Conservation (phyloP, 1,139 yeast genomes). For the Magnusiomyces fungicola region DNA sequence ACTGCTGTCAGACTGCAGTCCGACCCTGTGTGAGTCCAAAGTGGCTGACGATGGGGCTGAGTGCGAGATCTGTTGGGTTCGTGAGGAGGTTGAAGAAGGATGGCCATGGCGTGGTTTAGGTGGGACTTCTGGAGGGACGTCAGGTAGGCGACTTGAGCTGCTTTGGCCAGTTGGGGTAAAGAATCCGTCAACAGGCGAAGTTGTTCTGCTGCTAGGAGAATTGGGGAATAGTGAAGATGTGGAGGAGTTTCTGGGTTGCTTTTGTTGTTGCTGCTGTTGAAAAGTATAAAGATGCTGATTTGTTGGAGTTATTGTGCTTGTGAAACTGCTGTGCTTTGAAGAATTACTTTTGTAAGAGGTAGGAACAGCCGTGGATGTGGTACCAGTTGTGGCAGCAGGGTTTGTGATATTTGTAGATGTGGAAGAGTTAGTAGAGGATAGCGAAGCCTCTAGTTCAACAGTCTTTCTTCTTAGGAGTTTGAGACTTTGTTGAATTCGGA, state of each 20-base stretch:
- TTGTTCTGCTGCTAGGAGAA: neutral
- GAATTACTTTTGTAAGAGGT: too few species aligned
- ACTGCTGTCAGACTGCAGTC: neutral
- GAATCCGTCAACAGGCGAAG: slow-evolving; percentile 5
- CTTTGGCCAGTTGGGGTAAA: slow-evolving; percentile 1
- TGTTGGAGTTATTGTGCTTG: neutral
- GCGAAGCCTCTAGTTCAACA: neutral
- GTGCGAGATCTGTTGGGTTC: neutral
- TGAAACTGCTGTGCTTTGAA: slow-evolving; percentile 2
- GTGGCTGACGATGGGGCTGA: slow-evolving; percentile 4
- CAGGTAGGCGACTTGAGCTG: neutral
- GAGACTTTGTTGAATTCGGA: slow-evolving; percentile 51
- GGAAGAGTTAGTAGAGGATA: neutral
- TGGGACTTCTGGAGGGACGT: neutral
- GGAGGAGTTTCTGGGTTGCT: too few species aligned
- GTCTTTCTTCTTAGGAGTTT: slow-evolving; percentile 19
- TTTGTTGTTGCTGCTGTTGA: too few species aligned
- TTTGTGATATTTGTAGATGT: neutral
- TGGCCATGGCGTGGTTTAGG: neutral
- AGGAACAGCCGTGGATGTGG: too few species aligned
- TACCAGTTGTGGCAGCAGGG: too few species aligned
- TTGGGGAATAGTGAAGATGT: neutral
- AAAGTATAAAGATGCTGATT: neutral
- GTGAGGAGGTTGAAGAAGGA: neutral
- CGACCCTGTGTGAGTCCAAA: neutral